Percentiles rank a stretch among this genome's conserved stretches.
Conservation (phyloP, 768 basidiomycete species). For the Candolleomyces efflorescens region DNA sequence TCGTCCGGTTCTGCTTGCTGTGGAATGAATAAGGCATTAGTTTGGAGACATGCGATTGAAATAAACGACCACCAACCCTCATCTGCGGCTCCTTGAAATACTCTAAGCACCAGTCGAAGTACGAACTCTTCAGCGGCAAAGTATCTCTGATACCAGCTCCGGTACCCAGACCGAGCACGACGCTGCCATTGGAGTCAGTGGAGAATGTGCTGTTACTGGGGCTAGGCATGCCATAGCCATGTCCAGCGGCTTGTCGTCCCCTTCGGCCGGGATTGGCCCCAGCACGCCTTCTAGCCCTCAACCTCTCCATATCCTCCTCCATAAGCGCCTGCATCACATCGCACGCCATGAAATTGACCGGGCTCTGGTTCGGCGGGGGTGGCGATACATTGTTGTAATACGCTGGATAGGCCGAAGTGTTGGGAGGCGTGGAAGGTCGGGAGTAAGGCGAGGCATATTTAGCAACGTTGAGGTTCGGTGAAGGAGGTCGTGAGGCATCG, state of each 20-base stretch:
- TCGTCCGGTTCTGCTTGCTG: conserved; percentile 95
- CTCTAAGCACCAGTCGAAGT: conserved; percentile 95
- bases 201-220: conserved; percentile 78
- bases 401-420: conserved; percentile 13
- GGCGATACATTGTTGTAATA: conserved; percentile 24
- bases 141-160: conserved; percentile 79
- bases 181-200: conserved; percentile 63
- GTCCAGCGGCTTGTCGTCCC: conserved; percentile 27
- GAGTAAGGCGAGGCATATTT: conserved; percentile 78
- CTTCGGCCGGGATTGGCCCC: conserved; percentile 38
- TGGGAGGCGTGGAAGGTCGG: conserved; percentile 41
- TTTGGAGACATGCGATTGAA: background rate
- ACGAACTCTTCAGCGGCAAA: conserved; percentile 84
- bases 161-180: conserved; percentile 75
- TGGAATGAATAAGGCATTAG: conserved; percentile 6
- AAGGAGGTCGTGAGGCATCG: conserved; percentile 65
- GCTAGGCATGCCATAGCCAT: conserved; percentile 39
- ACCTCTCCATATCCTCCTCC: conserved; percentile 92
- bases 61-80: conserved; percentile 56
- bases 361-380: conserved; percentile 24
- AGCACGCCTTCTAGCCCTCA: conserved; percentile 61
- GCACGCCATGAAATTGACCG: conserved; percentile 59
- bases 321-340: conserved; percentile 87
- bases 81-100: conserved; percentile 99
- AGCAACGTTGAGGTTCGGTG: conserved; percentile 74